These are phyloP conservation scores for Aureobasidium musti DNA, from an alignment of 2,329 filamentous ascomycete species.

Conservation along the genomic window DNA sequence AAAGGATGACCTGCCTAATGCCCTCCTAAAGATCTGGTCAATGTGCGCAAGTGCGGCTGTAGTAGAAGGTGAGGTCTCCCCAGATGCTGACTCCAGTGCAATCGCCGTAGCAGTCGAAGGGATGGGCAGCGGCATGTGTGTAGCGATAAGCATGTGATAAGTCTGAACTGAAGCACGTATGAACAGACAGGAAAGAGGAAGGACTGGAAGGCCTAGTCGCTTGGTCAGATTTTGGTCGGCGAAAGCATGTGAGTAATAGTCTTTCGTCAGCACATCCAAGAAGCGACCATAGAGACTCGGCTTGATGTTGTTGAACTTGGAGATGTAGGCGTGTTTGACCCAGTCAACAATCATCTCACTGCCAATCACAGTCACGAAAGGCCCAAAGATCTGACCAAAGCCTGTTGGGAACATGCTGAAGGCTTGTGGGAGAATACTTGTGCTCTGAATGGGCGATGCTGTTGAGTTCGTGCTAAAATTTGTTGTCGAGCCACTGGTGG, in stretches of 20 bases:
- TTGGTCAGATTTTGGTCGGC: slow-evolving; percentile 86
- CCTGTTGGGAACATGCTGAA: slow-evolving; percentile 80
- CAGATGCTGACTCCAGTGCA: slow-evolving; percentile 49
- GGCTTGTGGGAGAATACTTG: slow-evolving; percentile 81
- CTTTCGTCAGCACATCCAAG: slow-evolving; percentile 90
- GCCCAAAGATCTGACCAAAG: slow-evolving; percentile 78
- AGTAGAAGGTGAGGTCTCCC: slow-evolving; percentile 65
- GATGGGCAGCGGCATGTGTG: slow-evolving; percentile 73
- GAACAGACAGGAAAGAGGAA: slow-evolving; percentile 91
- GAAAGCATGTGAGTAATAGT: slow-evolving; percentile 98
- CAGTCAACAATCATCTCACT: slow-evolving; percentile 97
- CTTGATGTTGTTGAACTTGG: slow-evolving; percentile 97
- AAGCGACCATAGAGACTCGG: slow-evolving; percentile 86
- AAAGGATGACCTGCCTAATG: slow-evolving; percentile 73
- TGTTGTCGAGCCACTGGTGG: slow-evolving; percentile 35
- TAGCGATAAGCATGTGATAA: slow-evolving; percentile 96
- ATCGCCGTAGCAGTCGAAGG: slow-evolving; percentile 53
- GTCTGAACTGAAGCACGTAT: slow-evolving; percentile 93
- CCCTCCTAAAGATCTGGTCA: slow-evolving; percentile 73
- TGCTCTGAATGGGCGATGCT: slow-evolving; percentile 60
- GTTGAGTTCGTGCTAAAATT: slow-evolving; percentile 49
- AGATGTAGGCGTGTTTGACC: slow-evolving; percentile 97
- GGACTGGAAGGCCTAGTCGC: slow-evolving; percentile 83
- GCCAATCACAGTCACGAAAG: slow-evolving; percentile 89
- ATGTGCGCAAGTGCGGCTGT: slow-evolving; percentile 77